Evolutionary conservation across 2,329 filamentous ascomycete genomes (phyloP).

Genomic region (Pezicula carpinea): DNA sequence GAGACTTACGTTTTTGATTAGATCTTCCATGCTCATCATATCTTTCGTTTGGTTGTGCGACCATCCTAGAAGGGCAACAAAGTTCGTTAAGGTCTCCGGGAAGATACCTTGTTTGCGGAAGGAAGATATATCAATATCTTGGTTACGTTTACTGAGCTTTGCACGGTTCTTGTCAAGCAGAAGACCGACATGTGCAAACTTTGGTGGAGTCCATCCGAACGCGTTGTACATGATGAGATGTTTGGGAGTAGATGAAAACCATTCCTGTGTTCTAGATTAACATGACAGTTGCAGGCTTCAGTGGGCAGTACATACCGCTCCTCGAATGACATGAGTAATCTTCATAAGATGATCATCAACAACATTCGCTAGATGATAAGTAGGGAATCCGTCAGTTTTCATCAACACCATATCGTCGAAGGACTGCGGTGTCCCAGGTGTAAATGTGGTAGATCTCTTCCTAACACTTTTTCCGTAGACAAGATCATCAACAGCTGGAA

Average conservation of each 20-base stretch:
- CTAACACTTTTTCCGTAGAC: slow-evolving; percentile 65
- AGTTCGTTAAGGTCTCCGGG: slow-evolving; percentile 68
- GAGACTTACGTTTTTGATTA: slow-evolving; percentile 60
- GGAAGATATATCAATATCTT: slow-evolving; percentile 53
- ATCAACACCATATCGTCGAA: slow-evolving; percentile 84
- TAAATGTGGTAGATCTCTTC: slow-evolving; percentile 33
- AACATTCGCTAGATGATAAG: slow-evolving; percentile 96
- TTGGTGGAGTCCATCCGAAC: slow-evolving; percentile 67
- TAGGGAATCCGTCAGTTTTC: slow-evolving; percentile 88
- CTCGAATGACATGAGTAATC: slow-evolving; percentile 92
- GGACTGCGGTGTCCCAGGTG: slow-evolving; percentile 14
- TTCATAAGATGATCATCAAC: slow-evolving; percentile 94
- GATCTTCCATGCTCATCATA: slow-evolving; percentile 63
- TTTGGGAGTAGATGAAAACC: slow-evolving; percentile 90
- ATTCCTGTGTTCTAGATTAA: slow-evolving; percentile 55
- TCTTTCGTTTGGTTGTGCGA: slow-evolving; percentile 65
- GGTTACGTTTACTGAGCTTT: slow-evolving; percentile 84
- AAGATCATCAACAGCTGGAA: slow-evolving; percentile 67
- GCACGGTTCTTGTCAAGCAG: slow-evolving; percentile 63
- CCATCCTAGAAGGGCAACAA: slow-evolving; percentile 83
- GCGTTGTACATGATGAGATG: slow-evolving; percentile 71
- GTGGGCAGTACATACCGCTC: slow-evolving; percentile 51
- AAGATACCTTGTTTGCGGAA: slow-evolving; percentile 55
- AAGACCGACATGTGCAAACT: slow-evolving; percentile 77
- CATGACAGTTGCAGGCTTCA: not conserved